Evolutionary conservation across 306 rosid species (phyloP).

Genomic region (Cicer pinnatifidum): DNA sequence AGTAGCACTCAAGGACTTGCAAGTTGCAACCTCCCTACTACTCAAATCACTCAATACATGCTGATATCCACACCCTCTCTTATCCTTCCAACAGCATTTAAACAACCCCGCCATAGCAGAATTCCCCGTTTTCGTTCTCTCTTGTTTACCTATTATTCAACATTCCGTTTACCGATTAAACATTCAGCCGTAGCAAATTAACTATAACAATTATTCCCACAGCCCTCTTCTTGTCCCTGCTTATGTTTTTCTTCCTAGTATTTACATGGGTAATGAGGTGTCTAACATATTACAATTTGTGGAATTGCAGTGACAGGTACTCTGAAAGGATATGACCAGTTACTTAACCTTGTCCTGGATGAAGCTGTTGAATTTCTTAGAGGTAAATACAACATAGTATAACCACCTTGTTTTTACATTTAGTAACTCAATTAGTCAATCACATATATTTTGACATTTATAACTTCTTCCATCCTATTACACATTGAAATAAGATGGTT

Average conservation of each 20-base stretch:
- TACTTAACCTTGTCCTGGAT: constrained; percentile 90
- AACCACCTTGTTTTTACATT: not conserved
- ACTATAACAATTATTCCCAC: no score
- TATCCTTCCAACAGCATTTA: no score
- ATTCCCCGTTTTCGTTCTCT: no score
- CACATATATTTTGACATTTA: not conserved
- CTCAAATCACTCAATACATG: no score
- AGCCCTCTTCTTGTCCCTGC: no score
- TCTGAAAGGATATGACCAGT: constrained; percentile 93
- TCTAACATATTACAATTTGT: constrained; percentile 35
- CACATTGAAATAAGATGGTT: not conserved
- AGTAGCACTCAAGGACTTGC: no score
- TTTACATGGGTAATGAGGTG: constrained; percentile 6
- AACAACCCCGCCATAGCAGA: no score
- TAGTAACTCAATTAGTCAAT: not conserved
- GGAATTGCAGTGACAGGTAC: constrained; percentile 75
- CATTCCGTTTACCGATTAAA: no score
- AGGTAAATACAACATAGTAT: constrained; percentile 56
- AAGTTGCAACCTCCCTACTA: no score
- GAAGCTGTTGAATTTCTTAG: constrained; percentile 90
- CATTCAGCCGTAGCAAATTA: no score
- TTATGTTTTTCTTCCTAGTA: not conserved
- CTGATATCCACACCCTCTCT: no score
- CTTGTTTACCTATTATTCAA: no score
- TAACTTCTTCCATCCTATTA: not conserved